These are phyloP conservation scores for Argentina anserina DNA, from an alignment of 306 rosid genomes.

Conservation along the genomic window DNA sequence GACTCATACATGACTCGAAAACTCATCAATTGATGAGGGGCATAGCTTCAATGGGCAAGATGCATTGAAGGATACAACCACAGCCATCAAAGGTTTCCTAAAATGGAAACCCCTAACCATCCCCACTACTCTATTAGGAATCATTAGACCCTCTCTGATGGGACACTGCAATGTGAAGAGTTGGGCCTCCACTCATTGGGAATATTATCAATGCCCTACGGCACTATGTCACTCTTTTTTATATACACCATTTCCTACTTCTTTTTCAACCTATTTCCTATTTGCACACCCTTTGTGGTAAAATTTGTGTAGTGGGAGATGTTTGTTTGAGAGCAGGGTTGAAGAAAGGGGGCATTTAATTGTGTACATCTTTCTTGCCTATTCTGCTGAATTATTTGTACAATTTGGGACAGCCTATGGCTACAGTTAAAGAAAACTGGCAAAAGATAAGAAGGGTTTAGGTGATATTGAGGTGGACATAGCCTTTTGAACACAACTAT, in stretches of 20 bases:
- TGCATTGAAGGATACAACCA: slow-evolving; percentile 29
- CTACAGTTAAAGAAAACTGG: not conserved
- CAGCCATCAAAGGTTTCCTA: slow-evolving; percentile 36
- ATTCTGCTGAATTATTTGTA: slow-evolving; percentile 28
- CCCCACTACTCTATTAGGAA: slow-evolving; percentile 23
- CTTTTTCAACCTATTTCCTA: slow-evolving; percentile 35
- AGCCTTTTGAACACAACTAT: not conserved
- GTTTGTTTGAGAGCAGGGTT: slow-evolving; percentile 21
- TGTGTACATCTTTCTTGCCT: slow-evolving; percentile 15
- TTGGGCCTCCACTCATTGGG: slow-evolving; percentile 23
- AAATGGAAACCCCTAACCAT: slow-evolving; percentile 27
- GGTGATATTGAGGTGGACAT: not conserved
- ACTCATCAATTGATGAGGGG: slow-evolving; percentile 34
- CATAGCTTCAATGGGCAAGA: slow-evolving; percentile 30
- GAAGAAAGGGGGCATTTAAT: not conserved
- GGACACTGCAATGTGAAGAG: slow-evolving; percentile 11
- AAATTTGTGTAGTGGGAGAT: slow-evolving; percentile 6
- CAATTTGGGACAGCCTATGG: slow-evolving; percentile 29
- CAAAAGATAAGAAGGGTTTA: not conserved
- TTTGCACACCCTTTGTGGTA: slow-evolving; percentile 37
- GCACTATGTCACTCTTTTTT: slow-evolving; percentile 16
- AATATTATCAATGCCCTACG: slow-evolving; percentile 24
- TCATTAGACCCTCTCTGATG: slow-evolving; percentile 22
- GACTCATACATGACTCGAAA: slow-evolving; percentile 27
- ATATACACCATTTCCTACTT: not conserved